phyloP scores from a whole-genome alignment of 371 early-diverging fungal genomes.

The Zancudomyces culisetae region DNA sequence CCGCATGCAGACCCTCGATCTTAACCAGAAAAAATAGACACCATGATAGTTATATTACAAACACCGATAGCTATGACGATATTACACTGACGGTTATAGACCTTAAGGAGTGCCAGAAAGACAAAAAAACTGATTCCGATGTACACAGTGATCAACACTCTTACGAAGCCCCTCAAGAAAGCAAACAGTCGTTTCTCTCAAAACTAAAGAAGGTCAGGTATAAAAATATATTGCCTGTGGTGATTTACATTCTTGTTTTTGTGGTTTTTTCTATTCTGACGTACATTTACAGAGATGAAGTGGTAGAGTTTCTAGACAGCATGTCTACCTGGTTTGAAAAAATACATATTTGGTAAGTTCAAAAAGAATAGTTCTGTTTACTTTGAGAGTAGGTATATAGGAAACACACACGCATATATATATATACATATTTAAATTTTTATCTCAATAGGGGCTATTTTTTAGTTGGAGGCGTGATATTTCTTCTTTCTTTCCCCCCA shows the following conservation, averaged over 20 bases:
- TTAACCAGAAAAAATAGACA: too few species aligned
- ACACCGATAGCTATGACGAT: too few species aligned
- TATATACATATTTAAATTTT: not conserved
- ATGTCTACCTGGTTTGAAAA: not conserved
- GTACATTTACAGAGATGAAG: not conserved
- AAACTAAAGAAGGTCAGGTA: not conserved
- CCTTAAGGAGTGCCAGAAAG: too few species aligned
- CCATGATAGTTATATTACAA: too few species aligned
- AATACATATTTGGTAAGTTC: not conserved
- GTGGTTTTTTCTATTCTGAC: not conserved
- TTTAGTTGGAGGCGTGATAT: not conserved
- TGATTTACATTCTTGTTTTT: not conserved
- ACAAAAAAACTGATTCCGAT: too few species aligned
- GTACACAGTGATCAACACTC: too few species aligned
- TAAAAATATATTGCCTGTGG: not conserved
- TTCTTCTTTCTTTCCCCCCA: slow-evolving; percentile 5
- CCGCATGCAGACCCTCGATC: too few species aligned
- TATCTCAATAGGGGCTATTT: not conserved
- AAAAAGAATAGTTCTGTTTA: not conserved
- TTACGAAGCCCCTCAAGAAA: too few species aligned
- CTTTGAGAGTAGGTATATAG: not conserved
- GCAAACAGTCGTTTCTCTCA: too few species aligned
- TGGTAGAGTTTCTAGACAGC: not conserved
- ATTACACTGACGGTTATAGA: too few species aligned
- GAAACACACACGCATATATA: not conserved